Evolutionary conservation across 345 rosid genomes (phyloP), one percentile per base, ranked within the genome.

Genomic region (Cardamine occulta): DNA sequence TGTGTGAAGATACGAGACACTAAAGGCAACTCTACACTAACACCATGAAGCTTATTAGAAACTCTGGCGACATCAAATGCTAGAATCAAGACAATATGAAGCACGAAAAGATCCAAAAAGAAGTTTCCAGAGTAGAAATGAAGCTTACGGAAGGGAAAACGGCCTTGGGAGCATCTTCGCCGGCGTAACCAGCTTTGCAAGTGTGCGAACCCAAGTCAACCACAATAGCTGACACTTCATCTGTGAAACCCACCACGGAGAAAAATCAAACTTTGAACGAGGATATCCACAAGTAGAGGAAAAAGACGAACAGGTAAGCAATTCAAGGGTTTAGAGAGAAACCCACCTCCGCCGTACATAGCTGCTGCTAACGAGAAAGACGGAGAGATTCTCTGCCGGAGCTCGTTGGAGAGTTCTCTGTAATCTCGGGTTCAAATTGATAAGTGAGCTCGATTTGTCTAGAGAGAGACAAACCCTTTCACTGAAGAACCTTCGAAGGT

Each of bases 81-180:
- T 34, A 12, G 63, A 78, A 56, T 75, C 10, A 48, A 42, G 17
- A 63, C 10, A 17, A 47, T n/a, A 47, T 10, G 8, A 47, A 47
- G 23, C 23, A 1, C 4, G 52, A 47, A 47, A 47, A 47, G 23
- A 17, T 47, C 52, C 21, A n/a, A 47, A 47, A 47, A 2, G 52
- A 47, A 47, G 52, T 47, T 47, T 47, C 19, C 4, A 17, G 5
- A 47, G 52, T 17, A n/a, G 21, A 47, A 47, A 47, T 47, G 52
- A 47, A 47, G 23, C 88, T 87, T 73, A 93, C 97, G 28, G 99
- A 93, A 76, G 99, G 97, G 63, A 96, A 96, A 5, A 96, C 98
- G 40, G 99, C 99, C 80, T 96, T 96, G 44, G 98, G 98, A 77
- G 97, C 95, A 85, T 96, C 99, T 85, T 96, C 99, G 4, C 98